Conservation (phyloP, 345 rosid species). For the Corchorus capsularis region DNA sequence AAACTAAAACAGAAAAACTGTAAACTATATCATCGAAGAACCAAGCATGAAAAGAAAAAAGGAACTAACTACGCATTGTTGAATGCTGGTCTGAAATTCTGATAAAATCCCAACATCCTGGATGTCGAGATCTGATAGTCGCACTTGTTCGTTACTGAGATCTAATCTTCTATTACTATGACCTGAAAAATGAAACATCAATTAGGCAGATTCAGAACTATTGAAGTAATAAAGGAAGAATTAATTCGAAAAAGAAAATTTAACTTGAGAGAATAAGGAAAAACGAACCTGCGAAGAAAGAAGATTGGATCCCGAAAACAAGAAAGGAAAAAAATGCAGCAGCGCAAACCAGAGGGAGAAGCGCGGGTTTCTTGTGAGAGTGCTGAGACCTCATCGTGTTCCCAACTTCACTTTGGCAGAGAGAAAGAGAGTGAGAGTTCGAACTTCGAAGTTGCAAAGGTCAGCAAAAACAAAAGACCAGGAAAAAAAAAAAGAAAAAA, state of each 20-base stretch:
- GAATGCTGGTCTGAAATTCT: conserved; percentile 66
- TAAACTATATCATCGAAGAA: not conserved
- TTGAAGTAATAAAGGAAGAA: not conserved
- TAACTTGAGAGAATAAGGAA: not conserved
- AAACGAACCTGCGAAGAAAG: conserved; percentile 62
- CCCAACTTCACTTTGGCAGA: not conserved
- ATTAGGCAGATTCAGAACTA: not conserved
- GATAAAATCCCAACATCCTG: conserved; percentile 54
- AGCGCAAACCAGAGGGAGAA: conserved; percentile 57
- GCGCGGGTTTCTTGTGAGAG: conserved; percentile 43
- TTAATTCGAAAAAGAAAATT: not conserved
- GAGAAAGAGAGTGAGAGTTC: no score
- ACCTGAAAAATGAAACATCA: conserved; percentile 37
- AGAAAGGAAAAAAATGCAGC: conserved; percentile 56
- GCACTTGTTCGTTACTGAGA: conserved; percentile 49
- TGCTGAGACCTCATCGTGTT: conserved; percentile 53
- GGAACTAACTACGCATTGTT: conserved; percentile 86
- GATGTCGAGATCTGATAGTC: conserved; percentile 37
- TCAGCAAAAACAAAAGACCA: not conserved
- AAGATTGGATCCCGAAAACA: conserved; percentile 65
- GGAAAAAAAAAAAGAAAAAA: not conserved
- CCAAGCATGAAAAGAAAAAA: conserved; percentile 10
- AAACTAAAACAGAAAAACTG: not conserved
- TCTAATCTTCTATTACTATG: conserved; percentile 24
- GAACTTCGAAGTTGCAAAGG: no score